Base-by-base conservation (phyloP, 306 rosid genomes). In the Quercus mongolica region DNA sequence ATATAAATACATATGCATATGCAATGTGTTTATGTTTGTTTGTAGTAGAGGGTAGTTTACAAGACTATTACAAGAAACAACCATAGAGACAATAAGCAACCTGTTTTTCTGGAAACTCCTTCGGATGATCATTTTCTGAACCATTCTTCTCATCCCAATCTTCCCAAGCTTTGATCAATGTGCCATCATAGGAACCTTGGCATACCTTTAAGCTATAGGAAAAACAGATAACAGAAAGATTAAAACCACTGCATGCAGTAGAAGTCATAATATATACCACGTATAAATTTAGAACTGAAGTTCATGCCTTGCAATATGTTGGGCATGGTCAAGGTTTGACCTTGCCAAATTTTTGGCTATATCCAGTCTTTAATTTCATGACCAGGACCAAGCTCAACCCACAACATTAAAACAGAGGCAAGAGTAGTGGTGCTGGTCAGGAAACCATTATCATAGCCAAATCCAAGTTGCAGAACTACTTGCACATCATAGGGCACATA, bases 101-200 rank as follows among this genome's bases (percentile, higher is more conserved):
- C 98, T 95, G 99, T 74, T 90, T 87, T 64, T 90, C 92, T 30
- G 93, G 91, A 85, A 95, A 95, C 52, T 80, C 91, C 76, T 82
- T 81, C 13, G 98, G 99, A 85, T 95, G 96, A 83, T 93, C 96
- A 75, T 95, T 95, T 85, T 93, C 97, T 20, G 97, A 95, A 73
- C 78, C 85, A 81, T 88, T 80, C 20, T 79, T 67, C 62, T 86
- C 88, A 80, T 93, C 94, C 98, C 97, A 93, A 71, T 79, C 85
- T 81, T 93, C 96, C 99, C 99, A 93, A 59, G 97, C 92, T 82
- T 72, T 88, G 81, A 90, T 85, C 75, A 95, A 85, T 30, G 86
- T 77, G 52, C 78, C 51, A 33, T 93, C 92, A 87, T 95, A 95
- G 49, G 88, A 61, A 79, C 99, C 94, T 87, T 90, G 93, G 72